Base-by-base conservation (phyloP, 2,329 filamentous ascomycete genomes). In the Apiospora hydei region DNA sequence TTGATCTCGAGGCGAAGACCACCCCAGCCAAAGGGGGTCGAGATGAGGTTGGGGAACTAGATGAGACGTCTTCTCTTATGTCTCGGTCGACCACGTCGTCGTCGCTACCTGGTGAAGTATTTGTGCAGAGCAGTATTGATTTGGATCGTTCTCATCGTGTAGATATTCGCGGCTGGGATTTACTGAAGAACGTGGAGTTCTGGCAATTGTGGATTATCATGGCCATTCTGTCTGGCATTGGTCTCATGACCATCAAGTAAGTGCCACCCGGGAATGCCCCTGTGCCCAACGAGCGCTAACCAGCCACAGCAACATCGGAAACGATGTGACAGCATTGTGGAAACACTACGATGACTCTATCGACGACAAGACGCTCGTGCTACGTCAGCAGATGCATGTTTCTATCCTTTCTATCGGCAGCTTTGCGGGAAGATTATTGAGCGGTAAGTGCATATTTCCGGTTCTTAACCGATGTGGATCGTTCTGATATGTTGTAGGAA, bases 201-300 rank as follows among this genome's bases (percentile, higher is more conserved):
- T 98, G 95, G 95, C 93, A 97, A 78, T 84, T 97, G 41, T 98
- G 97, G 82, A 82, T 89, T 72, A 91, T 98, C 76, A 94, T 99
- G 88, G 95, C 92, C 51, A 89, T 98, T n/a, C 86, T 98, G 74
- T 94, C 95, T 6, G 96, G 96, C 70, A 93, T 98, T 77, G 96
- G 96, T 14, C 85, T 99, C 75, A 99, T 99, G 96, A 98, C 96
- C 0, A 99, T 99, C 84, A 99, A 99, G 95, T 97, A 87, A 82
- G 93, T 85, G 34, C 46, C 76, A 51, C 34, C 26, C 38, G 18
- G 53, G 16, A 30, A 30, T n/a, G 4, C 13, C 44, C 66, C 43
- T 68, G 10, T 4, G 18, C 13, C 43, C 2, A 8, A 30, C n/a
- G 13, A 18, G 44, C 46, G 73, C 83, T 85, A 78, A 84, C 74